Evolutionary conservation across 176 grass and related monocot species (phyloP), one percentile per base, ranked within the genome.

Genomic region (Lolium multiflorum): DNA sequence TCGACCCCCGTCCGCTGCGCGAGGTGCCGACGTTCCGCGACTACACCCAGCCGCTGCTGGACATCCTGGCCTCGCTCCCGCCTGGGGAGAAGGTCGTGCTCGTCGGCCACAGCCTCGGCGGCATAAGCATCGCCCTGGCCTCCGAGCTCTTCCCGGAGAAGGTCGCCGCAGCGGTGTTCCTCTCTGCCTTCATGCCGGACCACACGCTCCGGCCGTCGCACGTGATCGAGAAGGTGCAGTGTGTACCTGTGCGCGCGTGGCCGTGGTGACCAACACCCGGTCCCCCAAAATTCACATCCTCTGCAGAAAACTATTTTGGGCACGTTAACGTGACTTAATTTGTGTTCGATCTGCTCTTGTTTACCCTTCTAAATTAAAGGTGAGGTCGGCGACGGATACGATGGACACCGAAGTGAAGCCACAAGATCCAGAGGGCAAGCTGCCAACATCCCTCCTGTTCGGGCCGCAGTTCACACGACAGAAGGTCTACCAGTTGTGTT

Each of bases 61-160:
- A 89, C 50, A 59, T 94, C 28, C 28, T 98, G 3, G 68, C 12
- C 3, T 44, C 62, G 46, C 85, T 98, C 2, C 93, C 90, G 4
- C 50, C 68, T 7, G 91, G 72, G 0, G 91, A 98, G 63, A 90
- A 90, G 81, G 91, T 84, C 20, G 71, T 94, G 58, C 71, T 98
- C 60, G 90, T 98, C 21, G 96, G 91, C 17, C 96, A 98, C 69
- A 95, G 91, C 81, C 87, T 94, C 55, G 96, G 96, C 55, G 96
- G 93, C 22, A 8, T 92, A 0, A 94, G 26, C 78, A 68, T 94
- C 7, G 88, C 96, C n/a, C 26, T 95, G 14, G 96, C 93, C 67
- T 82, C 86, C 77, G 96, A 98, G 87, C 37, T 79, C 60, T 98
- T 98, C 83, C 91, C 93, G 1, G 89, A 98, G 71, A 98, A 93